Evolutionary conservation across 371 early-diverging fungal genomes (phyloP).

Genomic region (Batkoa obscura): DNA sequence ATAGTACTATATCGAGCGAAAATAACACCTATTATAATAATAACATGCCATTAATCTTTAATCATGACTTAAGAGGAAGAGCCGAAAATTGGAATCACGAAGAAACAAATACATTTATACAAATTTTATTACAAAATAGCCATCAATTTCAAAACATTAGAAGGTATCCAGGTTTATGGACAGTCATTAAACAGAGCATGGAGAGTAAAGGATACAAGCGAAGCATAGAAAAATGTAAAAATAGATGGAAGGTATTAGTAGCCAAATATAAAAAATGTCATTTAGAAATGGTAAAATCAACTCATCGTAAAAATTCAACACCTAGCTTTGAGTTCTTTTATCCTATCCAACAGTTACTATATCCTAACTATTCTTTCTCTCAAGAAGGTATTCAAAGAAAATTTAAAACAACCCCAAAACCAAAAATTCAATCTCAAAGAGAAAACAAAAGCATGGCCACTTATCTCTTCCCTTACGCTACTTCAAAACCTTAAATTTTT

Average conservation of each 20-base stretch:
- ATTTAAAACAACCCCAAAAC: too few relatives aligned
- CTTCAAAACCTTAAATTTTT: too few relatives aligned
- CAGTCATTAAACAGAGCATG: neutral
- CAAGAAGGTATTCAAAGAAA: neutral
- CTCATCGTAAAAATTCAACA: neutral
- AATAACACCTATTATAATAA: too few relatives aligned
- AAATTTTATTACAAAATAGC: neutral
- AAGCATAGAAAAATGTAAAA: neutral
- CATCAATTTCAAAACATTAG: neutral
- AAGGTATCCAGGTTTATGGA: neutral
- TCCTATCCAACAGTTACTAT: neutral
- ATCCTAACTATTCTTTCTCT: neutral
- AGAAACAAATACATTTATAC: constrained; percentile 1
- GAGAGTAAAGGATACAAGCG: neutral
- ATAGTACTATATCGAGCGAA: too few relatives aligned
- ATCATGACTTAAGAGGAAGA: neutral
- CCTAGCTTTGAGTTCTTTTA: neutral
- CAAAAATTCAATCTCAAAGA: too few relatives aligned
- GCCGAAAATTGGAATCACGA: constrained; percentile 4
- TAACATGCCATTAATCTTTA: too few relatives aligned
- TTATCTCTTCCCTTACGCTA: too few relatives aligned
- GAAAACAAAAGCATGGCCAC: too few relatives aligned
- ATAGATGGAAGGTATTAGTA: constrained; percentile 5
- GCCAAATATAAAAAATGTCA: neutral
- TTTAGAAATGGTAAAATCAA: neutral